Conservation (phyloP, 345 rosid genomes). For the Arabidopsis suecica region DNA sequence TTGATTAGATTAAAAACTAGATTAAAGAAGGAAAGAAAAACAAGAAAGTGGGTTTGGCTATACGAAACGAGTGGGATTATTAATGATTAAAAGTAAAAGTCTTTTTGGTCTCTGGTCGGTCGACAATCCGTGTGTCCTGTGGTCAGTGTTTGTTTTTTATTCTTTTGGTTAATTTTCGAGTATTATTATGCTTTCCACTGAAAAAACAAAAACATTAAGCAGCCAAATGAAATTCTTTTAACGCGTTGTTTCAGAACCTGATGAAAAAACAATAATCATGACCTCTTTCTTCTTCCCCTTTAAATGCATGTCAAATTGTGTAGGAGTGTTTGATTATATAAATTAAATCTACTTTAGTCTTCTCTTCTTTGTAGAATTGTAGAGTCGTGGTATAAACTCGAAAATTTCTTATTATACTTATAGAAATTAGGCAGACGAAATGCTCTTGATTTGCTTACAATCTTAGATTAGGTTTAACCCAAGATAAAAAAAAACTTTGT, state of each 20-base stretch:
- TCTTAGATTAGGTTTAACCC: background rate
- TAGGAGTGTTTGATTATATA: slow-evolving; percentile 5
- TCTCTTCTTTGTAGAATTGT: background rate
- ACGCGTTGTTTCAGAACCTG: slow-evolving; percentile 46
- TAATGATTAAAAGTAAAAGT: slow-evolving; percentile 72
- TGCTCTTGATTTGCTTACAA: background rate
- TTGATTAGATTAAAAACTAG: slow-evolving; percentile 31
- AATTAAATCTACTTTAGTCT: slow-evolving; percentile 15
- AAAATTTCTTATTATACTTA: background rate
- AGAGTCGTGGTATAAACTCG: slow-evolving; percentile 1
- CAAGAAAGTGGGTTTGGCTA: slow-evolving; percentile 53
- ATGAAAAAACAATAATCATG: slow-evolving; percentile 35
- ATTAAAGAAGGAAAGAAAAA: slow-evolving; percentile 21
- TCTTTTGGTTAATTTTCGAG: slow-evolving; percentile 46
- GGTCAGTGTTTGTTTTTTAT: slow-evolving; percentile 66
- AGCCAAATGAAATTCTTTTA: slow-evolving; percentile 47
- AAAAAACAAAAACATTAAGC: slow-evolving; percentile 40
- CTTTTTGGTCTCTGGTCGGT: slow-evolving; percentile 94
- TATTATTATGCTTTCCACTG: slow-evolving; percentile 27
- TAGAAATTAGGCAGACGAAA: background rate
- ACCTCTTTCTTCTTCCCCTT: slow-evolving; percentile 8
- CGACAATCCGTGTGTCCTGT: slow-evolving; percentile 92
- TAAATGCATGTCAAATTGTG: slow-evolving; percentile 38
- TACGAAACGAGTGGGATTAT: slow-evolving; percentile 54
- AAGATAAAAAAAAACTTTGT: background rate